Evolutionary conservation across 768 basidiomycete species (phyloP), one percentile per base, ranked within the genome.

Genomic region (Pleurotus cornucopiae): DNA sequence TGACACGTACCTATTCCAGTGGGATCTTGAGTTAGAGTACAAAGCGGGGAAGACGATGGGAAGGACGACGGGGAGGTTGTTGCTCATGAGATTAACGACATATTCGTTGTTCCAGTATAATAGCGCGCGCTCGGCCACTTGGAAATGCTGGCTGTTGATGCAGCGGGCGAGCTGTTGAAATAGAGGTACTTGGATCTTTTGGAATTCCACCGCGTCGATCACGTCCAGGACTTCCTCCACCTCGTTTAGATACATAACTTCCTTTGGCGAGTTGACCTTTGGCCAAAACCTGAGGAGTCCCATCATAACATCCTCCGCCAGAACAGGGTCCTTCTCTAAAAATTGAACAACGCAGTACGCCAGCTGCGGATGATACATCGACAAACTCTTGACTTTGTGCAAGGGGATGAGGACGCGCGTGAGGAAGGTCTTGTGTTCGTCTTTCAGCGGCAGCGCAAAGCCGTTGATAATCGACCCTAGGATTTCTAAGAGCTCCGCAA

Each of bases 41-140:
- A 99, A 72, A 5, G 95, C 90, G 25, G 96, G 94, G 77, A 98
- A 99, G 49, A 99, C 94, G 65, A 99, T 92, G 5, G 97, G 97
- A 26, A 99, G 79, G 57, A 99, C 84, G 59, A 86, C 72, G 20
- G 83, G 71, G 60, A 98, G 80, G 68, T 98, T 98, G 66, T 98
- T 94, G 70, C 93, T 92, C 93, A 99, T 98, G 52, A 99, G 83
- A 71, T 97, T 99, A 64, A 99, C 92, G 62, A 98, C 95, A 73
- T 98, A 99, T 74, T 98, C 97, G 74, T 98, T 98, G 75, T 98
- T 98, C 97, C 97, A 99, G 71, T 97, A 98, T 63, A 97, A 81
- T 58, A 99, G 72, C 2, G 96, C 96, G 43, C 97, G 84, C 71
- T 99, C 97, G 5, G 97, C 96, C 26, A 99, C 96, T 73, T 99